Evolutionary conservation across 768 basidiomycete species (phyloP), one percentile per base, ranked within the genome.

Genomic region (Psilocybe cyanescens): DNA sequence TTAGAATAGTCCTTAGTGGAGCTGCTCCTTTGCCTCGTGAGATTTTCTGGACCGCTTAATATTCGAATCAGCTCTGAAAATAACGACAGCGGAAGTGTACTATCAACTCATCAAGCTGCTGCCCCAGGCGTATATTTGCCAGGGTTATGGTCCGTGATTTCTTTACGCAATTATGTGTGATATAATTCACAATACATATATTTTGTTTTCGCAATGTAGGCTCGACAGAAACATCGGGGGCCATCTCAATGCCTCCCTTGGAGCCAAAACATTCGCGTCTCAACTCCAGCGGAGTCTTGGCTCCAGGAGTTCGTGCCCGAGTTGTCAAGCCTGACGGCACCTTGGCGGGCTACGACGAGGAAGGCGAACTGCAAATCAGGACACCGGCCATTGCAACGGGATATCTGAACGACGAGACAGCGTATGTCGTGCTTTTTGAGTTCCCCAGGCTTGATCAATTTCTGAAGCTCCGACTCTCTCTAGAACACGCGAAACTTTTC

Each of bases 21-120:
- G 60, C 60, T 5, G 54, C 60, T 39, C 60, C 60, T 17, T 48
- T 61, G 9, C 33, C 60, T 24, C 46, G 60, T 61, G 41, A 14
- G 54, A 7, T 51, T 28, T 31, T 29, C 16, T 44, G 8, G 12
- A 11, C 47, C 6, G 33, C 14, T 16, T 41, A 19, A 11, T 9
- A 3, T 41, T 61, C 39, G n/a, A 11, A 44, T n/a, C 4, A 12
- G 19, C 19, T 29, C 48, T 51, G 5, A 8, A 19, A 7, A 16
- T 29, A n/a, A 41, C 31, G 4, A 19, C 44, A 61, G 60, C 46
- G 9, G 60, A 61, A 29, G 30, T 61, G 3, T 61, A 56, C 28
- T 19, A 55, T 41, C 60, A 61, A 44, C 35, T 61, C 11, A 45
- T 50, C 37, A 54, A 61, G 31, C 11, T 61, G 14, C 12, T 61